Conservation (phyloP, 495 filamentous ascomycete genomes). For the Xylaria nigripes region DNA sequence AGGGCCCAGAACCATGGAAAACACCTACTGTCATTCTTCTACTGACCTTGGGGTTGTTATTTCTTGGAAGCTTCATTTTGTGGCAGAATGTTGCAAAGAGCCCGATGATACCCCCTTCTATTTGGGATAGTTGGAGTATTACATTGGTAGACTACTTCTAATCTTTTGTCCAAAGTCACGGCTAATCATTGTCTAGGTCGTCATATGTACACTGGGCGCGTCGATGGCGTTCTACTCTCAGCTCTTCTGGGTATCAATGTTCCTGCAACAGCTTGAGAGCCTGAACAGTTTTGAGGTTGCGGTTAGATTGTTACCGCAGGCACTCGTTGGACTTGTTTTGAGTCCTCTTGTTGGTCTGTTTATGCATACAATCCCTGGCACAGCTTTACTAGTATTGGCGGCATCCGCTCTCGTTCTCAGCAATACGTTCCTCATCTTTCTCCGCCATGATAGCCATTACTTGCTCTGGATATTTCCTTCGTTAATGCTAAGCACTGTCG, state of each 20-base stretch:
- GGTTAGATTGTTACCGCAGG: constrained; percentile 27
- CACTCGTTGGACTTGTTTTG: constrained; percentile 26
- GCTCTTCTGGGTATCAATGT: constrained; percentile 32
- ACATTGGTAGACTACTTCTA: constrained; percentile 19
- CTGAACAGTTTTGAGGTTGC: constrained; percentile 27
- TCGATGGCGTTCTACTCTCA: constrained; percentile 35
- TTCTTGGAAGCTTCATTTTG: constrained; percentile 44
- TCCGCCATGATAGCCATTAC: constrained; percentile 27
- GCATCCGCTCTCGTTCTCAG: constrained; percentile 21
- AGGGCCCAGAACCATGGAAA: constrained; percentile 44
- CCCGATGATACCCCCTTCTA: constrained; percentile 28
- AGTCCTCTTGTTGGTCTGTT: constrained; percentile 29
- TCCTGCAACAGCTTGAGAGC: constrained; percentile 30
- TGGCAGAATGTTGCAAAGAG: constrained; percentile 41
- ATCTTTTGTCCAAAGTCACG: not conserved
- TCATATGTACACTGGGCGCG: constrained; percentile 24
- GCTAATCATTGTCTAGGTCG: constrained; percentile 12
- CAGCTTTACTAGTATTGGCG: constrained; percentile 22
- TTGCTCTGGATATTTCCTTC: constrained; percentile 30
- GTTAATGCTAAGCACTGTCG: constrained; percentile 28
- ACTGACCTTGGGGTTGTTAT: constrained; percentile 44
- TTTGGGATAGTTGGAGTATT: constrained; percentile 28
- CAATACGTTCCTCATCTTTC: constrained; percentile 28
- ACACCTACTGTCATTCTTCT: constrained; percentile 51
- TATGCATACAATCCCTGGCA: constrained; percentile 27